Evolutionary conservation across 1,284 basidiomycete genomes (phyloP).

Genomic region (Coriolopsis trogii): DNA sequence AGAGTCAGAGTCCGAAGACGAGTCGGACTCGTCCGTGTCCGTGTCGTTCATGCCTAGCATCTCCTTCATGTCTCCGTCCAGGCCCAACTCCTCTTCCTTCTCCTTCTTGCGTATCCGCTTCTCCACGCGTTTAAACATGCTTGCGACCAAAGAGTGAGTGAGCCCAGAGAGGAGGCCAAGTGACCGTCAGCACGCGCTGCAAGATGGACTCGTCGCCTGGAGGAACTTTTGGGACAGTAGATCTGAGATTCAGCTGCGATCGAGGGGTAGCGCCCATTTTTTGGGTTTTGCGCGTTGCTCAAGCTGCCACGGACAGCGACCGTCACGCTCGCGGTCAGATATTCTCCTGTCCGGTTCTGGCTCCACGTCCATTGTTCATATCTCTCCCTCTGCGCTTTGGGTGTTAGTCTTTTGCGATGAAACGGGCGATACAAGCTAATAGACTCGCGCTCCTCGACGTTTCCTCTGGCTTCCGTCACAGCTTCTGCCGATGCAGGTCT

Average conservation of each 20-base stretch:
- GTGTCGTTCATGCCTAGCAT: conserved; percentile 74
- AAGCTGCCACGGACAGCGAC: not conserved
- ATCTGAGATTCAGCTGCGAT: conserved; percentile 7
- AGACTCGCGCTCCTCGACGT: conserved; percentile 11
- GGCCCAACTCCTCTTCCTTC: conserved; percentile 69
- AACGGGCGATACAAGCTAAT: conserved; percentile 6
- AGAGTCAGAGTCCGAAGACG: no score
- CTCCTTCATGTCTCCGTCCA: conserved; percentile 73
- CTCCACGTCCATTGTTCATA: not conserved
- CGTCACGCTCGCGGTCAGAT: not conserved
- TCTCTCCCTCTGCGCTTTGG: not conserved
- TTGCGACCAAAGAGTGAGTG: not conserved
- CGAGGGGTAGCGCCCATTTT: conserved; percentile 10
- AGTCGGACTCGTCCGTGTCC: conserved; percentile 69
- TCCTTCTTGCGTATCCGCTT: conserved; percentile 67
- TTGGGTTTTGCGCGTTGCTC: not conserved
- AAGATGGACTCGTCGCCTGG: not conserved
- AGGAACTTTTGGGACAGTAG: conserved; percentile 10
- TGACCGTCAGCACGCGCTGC: not conserved
- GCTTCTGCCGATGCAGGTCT: conserved; percentile 9
- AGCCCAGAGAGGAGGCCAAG: not conserved
- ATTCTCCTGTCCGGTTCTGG: not conserved
- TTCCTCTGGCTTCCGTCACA: conserved; percentile 10
- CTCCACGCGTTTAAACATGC: conserved; percentile 84
- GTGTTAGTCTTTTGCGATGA: conserved; percentile 3